phyloP scores from a whole-genome alignment of 208 protist species.

The Acanthamoeba healyi region DNA sequence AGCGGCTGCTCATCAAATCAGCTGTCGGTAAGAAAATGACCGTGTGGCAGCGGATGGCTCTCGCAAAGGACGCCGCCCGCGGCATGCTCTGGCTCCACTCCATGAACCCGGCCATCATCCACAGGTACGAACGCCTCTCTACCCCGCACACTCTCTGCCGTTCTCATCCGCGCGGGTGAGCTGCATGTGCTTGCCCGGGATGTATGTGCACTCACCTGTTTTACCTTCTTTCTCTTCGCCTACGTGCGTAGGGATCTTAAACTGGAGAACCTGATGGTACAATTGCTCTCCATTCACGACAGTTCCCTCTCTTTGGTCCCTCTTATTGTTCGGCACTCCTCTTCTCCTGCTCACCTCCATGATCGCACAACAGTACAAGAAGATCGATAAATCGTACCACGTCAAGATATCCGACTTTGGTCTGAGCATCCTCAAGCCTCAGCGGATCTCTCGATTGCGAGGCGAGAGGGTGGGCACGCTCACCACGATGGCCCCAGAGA shows the following conservation, averaged over 20 bases:
- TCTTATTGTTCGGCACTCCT: neutral
- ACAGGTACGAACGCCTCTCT: no score
- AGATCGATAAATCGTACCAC: slow-evolving; percentile 63
- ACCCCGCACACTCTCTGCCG: no score
- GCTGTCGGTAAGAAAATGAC: slow-evolving; percentile 58
- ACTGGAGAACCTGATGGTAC: slow-evolving; percentile 46
- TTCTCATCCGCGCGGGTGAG: no score
- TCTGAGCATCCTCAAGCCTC: slow-evolving; percentile 81
- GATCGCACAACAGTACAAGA: slow-evolving; percentile 73
- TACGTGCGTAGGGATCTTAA: slow-evolving; percentile 81
- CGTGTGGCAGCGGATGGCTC: slow-evolving; percentile 28
- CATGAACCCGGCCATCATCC: slow-evolving; percentile 84
- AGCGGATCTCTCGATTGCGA: slow-evolving; percentile 77
- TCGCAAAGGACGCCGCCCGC: slow-evolving; percentile 79
- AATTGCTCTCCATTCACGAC: neutral
- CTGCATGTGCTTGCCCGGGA: no score
- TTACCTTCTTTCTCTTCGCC: neutral
- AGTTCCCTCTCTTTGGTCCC: neutral
- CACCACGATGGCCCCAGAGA: slow-evolving; percentile 87
- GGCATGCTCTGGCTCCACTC: slow-evolving; percentile 85
- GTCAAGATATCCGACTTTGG: slow-evolving; percentile 67
- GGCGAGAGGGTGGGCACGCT: slow-evolving; percentile 83
- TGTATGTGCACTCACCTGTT: no score
- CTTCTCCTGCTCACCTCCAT: neutral
- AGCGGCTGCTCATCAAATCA: slow-evolving; percentile 44